A percentile compares a stretch with the other conserved stretches of the same genome.
phyloP scores from a whole-genome alignment of 1,284 basidiomycete genomes.

The Earliella scabrosa region DNA sequence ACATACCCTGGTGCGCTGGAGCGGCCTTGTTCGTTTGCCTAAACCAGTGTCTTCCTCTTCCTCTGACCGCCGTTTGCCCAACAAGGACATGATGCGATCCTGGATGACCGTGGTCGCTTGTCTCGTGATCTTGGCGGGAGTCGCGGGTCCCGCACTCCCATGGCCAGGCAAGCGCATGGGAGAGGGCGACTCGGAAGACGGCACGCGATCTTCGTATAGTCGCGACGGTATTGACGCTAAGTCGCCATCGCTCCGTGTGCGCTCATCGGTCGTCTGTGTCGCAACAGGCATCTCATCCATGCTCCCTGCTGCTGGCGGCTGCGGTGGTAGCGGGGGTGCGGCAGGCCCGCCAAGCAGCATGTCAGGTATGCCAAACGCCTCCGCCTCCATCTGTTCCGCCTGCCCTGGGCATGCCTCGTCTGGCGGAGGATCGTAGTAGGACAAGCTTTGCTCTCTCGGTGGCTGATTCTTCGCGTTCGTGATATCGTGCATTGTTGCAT shows the following conservation, averaged over 20 bases:
- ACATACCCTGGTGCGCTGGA: conserved; percentile 47
- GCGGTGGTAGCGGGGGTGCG: not conserved
- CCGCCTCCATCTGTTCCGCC: conserved; percentile 13
- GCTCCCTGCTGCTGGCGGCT: not conserved
- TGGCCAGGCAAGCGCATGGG: conserved; percentile 48
- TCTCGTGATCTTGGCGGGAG: conserved; percentile 39
- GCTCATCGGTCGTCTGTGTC: not conserved
- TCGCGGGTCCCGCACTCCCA: conserved; percentile 15
- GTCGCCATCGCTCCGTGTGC: not conserved
- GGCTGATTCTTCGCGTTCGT: conserved; percentile 30
- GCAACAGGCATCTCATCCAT: not conserved
- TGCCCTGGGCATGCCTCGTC: not conserved
- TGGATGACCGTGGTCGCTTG: conserved; percentile 57
- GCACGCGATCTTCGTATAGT: conserved; percentile 40
- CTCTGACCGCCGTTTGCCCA: conserved; percentile 61
- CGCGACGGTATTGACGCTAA: conserved; percentile 14
- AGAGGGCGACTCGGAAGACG: conserved; percentile 56
- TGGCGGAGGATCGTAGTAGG: conserved; percentile 15
- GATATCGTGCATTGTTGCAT: conserved; percentile 39
- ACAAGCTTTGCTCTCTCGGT: conserved; percentile 7
- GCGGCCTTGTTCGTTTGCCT: conserved; percentile 48
- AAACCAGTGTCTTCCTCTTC: conserved; percentile 40
- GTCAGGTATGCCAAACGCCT: conserved; percentile 28
- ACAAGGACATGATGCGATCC: conserved; percentile 64
- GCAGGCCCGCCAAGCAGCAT: conserved; percentile 22